phyloP scores from a whole-genome alignment of 2,329 filamentous ascomycete species.

The Coniochaeta sp. region DNA sequence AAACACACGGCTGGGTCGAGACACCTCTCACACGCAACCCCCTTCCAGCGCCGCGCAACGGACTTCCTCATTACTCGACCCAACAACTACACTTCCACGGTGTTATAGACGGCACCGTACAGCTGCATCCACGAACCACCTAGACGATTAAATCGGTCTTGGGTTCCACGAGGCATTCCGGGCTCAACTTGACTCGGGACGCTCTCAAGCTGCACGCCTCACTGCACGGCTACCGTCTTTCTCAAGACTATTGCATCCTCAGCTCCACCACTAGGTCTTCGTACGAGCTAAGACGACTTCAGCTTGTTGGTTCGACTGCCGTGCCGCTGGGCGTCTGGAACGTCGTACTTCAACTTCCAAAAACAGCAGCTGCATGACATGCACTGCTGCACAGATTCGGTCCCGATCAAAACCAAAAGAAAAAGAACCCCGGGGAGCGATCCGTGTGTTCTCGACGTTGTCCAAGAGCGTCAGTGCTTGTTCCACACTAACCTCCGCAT shows the following conservation, averaged over 20 bases:
- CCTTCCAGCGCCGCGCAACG: background rate
- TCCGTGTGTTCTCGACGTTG: background rate
- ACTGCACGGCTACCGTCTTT: background rate
- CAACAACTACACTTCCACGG: background rate
- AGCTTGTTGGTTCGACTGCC: background rate
- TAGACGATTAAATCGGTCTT: background rate
- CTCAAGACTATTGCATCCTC: background rate
- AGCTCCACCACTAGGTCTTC: background rate
- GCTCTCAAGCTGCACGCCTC: background rate
- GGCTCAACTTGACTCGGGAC: background rate
- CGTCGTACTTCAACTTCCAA: conserved; percentile 18
- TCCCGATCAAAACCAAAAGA: background rate
- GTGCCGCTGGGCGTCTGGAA: conserved; percentile 1
- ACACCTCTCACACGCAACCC: background rate
- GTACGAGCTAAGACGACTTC: background rate
- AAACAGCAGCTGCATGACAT: conserved; percentile 15
- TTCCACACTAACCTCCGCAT: conserved; percentile 1
- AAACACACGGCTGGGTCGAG: background rate
- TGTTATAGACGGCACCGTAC: background rate
- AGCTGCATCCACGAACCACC: background rate
- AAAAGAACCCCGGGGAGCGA: background rate
- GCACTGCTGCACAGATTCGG: conserved; percentile 1
- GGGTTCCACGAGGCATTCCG: background rate
- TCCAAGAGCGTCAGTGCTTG: background rate
- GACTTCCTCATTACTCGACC: background rate